Conservation (phyloP, 2,329 filamentous ascomycete genomes). For the Scedosporium dehoogii region DNA sequence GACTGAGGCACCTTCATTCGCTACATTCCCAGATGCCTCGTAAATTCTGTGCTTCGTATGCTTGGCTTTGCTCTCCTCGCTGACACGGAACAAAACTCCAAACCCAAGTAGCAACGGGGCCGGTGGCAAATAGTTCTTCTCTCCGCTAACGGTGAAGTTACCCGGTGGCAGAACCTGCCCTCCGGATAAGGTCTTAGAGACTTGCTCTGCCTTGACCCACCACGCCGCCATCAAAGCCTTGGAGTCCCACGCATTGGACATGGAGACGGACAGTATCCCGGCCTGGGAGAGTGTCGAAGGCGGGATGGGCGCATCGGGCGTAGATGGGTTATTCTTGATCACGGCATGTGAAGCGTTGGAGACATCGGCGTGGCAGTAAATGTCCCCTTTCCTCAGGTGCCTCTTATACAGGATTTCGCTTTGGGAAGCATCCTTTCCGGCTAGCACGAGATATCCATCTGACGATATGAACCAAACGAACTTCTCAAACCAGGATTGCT, state of each 20-base stretch:
- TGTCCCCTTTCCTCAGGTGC: constrained; percentile 78
- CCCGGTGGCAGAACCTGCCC: constrained; percentile 75
- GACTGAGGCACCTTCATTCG: constrained; percentile 15
- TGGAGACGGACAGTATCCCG: constrained; percentile 72
- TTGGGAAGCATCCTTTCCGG: constrained; percentile 79
- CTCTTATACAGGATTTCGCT: constrained; percentile 85
- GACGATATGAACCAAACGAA: constrained; percentile 93
- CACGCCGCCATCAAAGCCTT: constrained; percentile 93
- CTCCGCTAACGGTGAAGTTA: constrained; percentile 70
- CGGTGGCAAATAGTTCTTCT: constrained; percentile 86
- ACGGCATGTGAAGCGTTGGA: constrained; percentile 76
- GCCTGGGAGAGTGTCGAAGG: constrained; percentile 88
- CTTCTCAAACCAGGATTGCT: constrained; percentile 93
- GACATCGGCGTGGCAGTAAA: constrained; percentile 86
- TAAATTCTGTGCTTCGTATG: constrained; percentile 59
- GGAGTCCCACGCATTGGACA: constrained; percentile 87
- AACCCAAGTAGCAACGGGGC: constrained; percentile 82
- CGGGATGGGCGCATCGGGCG: constrained; percentile 75
- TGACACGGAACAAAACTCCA: constrained; percentile 78
- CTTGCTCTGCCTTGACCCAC: constrained; percentile 88
- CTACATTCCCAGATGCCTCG: constrained; percentile 7
- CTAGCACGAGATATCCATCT: constrained; percentile 87
- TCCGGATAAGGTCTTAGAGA: constrained; percentile 71
- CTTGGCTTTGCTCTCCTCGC: constrained; percentile 72
- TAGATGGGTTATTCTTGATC: constrained; percentile 76